Base-by-base conservation (phyloP, 2,329 filamentous ascomycete genomes). In the Aspergillus sp. region DNA sequence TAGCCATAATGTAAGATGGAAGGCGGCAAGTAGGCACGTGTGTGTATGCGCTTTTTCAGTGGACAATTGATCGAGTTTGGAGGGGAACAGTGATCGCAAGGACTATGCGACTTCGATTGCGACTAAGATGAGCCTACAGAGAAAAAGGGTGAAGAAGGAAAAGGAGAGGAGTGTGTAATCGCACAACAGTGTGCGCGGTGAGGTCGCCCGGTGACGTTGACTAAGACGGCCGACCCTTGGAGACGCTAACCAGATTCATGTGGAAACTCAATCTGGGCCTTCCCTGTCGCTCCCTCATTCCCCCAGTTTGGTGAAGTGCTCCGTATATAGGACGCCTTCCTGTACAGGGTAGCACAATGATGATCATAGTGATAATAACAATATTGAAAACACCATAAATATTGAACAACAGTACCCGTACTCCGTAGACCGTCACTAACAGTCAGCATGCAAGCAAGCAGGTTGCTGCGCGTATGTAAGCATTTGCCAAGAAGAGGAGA, bases 171-270 rank as follows among this genome's bases (percentile, higher is more conserved):
- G 43, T 51, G 32, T 44, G 46, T 53, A 49, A 53, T 44, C 53
- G 43, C 51, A 34, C 42, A 47, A 44, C 48, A 48, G 47, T 45
- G 42, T 42, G 48, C 50, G 52, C 58, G 47, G 48, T 60, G 58
- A 65, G 57, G 58, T 64, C 59, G 61, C 57, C 57, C 53, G 51
- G 60, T 63, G 59, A 64, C 58, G 62, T 63, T 63, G 52, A 61
- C 57, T 61, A 59, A 59, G 53, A 51, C 42, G 40, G 50, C 47
- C 19, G 19, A 19, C 19, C 19, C 46, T 32, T 41, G 44, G 54
- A 48, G 53, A 52, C 54, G 52, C 56, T 63, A 58, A 57, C 50
- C 48, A 47, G 45, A 53, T 61, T 53, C 48, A 53, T 35, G 46
- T 44, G 48, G 47, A 49, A 19, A 53, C 49, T 53, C 51, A 57